phyloP scores from a whole-genome alignment of 495 filamentous ascomycete genomes.

The Stereocaulon alpinum region DNA sequence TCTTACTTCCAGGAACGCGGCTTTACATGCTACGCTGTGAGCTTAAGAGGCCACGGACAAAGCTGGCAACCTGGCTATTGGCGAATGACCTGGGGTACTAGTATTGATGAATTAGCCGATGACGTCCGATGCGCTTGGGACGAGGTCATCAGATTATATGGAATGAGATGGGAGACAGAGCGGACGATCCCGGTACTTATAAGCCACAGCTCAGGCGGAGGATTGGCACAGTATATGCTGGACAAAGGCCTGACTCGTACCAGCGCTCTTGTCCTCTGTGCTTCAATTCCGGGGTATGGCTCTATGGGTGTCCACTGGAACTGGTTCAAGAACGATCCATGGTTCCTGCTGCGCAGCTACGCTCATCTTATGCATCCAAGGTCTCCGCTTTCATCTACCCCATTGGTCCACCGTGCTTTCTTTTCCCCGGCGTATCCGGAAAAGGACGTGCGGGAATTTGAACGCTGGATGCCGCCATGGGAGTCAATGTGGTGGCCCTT shows the following conservation, averaged over 20 bases:
- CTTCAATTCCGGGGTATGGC: background rate
- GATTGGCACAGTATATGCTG: no score
- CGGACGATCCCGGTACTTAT: no score
- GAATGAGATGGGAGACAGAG: no score
- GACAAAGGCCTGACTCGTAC: no score
- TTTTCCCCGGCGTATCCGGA: slow-evolving; percentile 29
- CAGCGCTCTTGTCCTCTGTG: no score
- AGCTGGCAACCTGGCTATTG: slow-evolving; percentile 36
- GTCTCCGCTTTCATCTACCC: slow-evolving; percentile 37
- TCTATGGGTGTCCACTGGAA: slow-evolving; percentile 33
- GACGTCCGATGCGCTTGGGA: slow-evolving; percentile 33
- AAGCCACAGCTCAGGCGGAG: no score
- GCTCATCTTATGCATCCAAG: slow-evolving; percentile 32
- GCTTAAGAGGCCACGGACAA: slow-evolving; percentile 38
- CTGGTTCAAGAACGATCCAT: slow-evolving; percentile 35
- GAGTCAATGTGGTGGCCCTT: slow-evolving; percentile 38
- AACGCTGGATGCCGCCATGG: slow-evolving; percentile 29
- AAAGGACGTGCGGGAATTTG: slow-evolving; percentile 27
- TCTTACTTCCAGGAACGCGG: slow-evolving; percentile 30
- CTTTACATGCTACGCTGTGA: slow-evolving; percentile 40
- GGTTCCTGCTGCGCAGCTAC: slow-evolving; percentile 29
- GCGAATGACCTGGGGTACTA: slow-evolving; percentile 28
- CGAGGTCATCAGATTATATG: background rate
- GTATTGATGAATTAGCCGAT: slow-evolving; percentile 26
- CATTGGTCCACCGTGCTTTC: slow-evolving; percentile 32